A percentile compares a stretch with the other conserved stretches of the same genome.
These are phyloP conservation scores for Venturia asperata DNA, from an alignment of 2,329 filamentous ascomycete genomes.

Conservation along the genomic window DNA sequence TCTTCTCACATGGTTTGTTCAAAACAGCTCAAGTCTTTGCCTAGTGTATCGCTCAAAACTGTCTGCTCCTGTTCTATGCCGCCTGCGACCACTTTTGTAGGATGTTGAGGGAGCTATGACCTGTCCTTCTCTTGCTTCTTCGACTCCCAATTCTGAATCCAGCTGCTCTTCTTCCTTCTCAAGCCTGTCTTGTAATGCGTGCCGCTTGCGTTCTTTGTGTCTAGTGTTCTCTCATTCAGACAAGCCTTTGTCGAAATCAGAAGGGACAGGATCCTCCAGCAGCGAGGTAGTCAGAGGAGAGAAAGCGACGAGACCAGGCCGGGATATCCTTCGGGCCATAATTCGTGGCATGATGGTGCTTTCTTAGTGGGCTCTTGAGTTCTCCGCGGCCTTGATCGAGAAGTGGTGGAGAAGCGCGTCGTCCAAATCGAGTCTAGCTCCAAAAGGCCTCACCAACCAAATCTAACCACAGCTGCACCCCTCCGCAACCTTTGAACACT, in stretches of 20 bases:
- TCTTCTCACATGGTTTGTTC: not conserved
- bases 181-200: not conserved
- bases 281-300: not conserved
- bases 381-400: too few relatives aligned
- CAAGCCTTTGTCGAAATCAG: not conserved
- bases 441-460: too few relatives aligned
- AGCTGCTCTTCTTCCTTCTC: not conserved
- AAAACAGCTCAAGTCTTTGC: not conserved
- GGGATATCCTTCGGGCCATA: not conserved
- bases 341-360: not conserved
- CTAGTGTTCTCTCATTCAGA: not conserved
- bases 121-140: not conserved
- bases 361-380: not conserved
- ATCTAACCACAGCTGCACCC: too few relatives aligned
- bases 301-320: not conserved
- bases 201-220: not conserved
- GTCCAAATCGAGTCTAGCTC: too few relatives aligned
- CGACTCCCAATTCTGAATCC: not conserved
- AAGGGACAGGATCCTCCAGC: not conserved
- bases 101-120: not conserved
- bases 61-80: not conserved
- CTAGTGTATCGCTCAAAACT: not conserved
- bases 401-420: too few relatives aligned
- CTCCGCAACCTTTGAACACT: too few relatives aligned
- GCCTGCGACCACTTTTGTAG: not conserved